Base-by-base conservation (phyloP, 257 asterid species). In the Anisodus tanguticus region DNA sequence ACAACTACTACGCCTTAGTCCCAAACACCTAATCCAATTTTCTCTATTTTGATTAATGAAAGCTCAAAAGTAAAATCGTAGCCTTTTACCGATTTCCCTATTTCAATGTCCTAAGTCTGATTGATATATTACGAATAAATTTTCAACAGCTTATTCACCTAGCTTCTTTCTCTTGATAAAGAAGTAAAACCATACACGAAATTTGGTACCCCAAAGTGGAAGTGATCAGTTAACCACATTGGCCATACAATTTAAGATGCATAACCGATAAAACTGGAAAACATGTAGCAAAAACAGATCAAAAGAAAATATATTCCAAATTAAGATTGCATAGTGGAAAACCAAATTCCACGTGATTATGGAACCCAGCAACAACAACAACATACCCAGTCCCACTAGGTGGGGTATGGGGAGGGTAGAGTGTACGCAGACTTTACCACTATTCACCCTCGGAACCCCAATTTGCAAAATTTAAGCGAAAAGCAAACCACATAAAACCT, bases 131-230 rank as follows among this genome's bases (percentile, higher is more conserved):
- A 72, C 15, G 11, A 72, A 45, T n/a, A 72, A 45, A 72, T 9
- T 72, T 45, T 71, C 79, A 71, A 71, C 53, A 43, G 35, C 54
- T 43, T 70, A n/a, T 43, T 43, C 79, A 43, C 16, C 57, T 17
- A 70, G 12, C 79, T 12, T 41, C 37, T 70, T 17, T 69, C 54
- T 69, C 78, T 4, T 16, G 16, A 70, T 70, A 41, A 43, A 8
- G 54, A 72, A 43, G 58, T 72, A 72, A 47, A 72, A 11, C 6
- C 60, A 72, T 72, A 58, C 54, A 1, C 59, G 10, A 9, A 22
- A 22, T 19, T 49, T 8, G 10, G 8, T 74, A 74, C 5, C 41
- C 19, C 1, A 74, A 74, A 74, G 81, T 49, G 49, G 41, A 49
- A 49, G 43, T 49, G 43, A 74, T 74, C 43, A 74, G 43, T 6